phyloP scores from a whole-genome alignment of 2,329 filamentous ascomycete genomes.

The Xylariaceae sp. region DNA sequence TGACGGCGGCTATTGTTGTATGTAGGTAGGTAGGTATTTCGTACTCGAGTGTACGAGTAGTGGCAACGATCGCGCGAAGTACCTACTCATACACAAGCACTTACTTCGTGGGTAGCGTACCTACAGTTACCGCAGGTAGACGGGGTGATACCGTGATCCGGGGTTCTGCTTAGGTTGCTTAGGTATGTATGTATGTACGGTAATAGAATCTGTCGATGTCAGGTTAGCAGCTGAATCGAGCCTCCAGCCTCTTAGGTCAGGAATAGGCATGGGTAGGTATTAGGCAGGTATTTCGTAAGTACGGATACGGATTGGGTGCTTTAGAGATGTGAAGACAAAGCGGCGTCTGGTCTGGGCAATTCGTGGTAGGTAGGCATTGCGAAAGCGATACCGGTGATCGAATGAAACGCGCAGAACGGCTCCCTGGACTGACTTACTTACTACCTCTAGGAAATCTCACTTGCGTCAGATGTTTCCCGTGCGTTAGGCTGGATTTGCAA shows the following conservation, averaged over 20 bases:
- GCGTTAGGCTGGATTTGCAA: background rate
- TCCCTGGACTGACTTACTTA: background rate
- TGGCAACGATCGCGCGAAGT: background rate
- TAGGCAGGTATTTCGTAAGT: no score
- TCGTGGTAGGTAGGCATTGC: background rate
- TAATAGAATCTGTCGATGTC: constrained; percentile 4
- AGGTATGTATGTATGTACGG: background rate
- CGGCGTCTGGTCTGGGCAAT: background rate
- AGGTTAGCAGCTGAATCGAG: constrained; percentile 7
- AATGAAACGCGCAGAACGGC: background rate
- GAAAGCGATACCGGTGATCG: background rate
- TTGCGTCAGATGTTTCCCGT: background rate
- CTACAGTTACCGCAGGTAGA: background rate
- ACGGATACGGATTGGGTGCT: background rate
- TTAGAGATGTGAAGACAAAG: background rate
- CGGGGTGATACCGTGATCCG: background rate
- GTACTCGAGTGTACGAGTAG: no score
- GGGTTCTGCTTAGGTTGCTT: background rate
- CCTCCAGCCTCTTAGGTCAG: background rate
- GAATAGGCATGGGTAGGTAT: background rate
- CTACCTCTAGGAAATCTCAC: background rate
- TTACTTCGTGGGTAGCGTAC: background rate
- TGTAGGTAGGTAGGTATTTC: no score
- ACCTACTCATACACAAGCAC: background rate
- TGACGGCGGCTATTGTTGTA: background rate